phyloP scores from a whole-genome alignment of 169 alveolate genomes.

The Perkinsus marinus region DNA sequence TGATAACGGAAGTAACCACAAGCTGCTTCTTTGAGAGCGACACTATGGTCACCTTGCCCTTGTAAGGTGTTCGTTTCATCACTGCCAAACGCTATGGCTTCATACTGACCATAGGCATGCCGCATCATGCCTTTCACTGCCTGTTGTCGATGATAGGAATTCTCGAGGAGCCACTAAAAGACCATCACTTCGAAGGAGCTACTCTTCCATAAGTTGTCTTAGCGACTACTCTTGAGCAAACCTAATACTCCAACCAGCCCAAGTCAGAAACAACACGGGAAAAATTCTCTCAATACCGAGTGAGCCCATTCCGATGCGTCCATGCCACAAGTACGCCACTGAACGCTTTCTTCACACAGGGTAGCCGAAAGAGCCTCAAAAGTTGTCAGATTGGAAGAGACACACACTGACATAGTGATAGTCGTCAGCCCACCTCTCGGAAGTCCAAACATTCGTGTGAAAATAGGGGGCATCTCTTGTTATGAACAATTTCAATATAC shows the following conservation, averaged over 20 bases:
- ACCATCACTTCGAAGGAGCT: background rate
- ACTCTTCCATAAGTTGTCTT: no score
- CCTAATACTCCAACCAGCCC: no score
- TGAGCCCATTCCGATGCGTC: no score
- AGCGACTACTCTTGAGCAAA: no score
- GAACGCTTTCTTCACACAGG: no score
- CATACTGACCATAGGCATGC: background rate
- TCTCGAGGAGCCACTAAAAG: background rate
- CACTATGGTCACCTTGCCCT: background rate
- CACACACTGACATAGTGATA: no score
- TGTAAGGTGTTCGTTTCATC: background rate
- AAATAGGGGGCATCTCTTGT: background rate
- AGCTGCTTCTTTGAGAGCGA: no score
- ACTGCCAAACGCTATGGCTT: background rate
- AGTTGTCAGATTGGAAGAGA: no score
- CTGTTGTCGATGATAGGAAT: background rate
- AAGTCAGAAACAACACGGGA: no score
- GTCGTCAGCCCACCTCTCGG: background rate
- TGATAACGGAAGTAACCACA: background rate
- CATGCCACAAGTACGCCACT: no score
- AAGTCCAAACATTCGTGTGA: background rate
- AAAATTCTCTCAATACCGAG: no score
- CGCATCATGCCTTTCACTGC: background rate
- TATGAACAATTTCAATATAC: background rate
- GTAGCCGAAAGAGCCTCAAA: no score